Conservation (phyloP, 73 alveolate species). For the Blepharisma japonicum region DNA sequence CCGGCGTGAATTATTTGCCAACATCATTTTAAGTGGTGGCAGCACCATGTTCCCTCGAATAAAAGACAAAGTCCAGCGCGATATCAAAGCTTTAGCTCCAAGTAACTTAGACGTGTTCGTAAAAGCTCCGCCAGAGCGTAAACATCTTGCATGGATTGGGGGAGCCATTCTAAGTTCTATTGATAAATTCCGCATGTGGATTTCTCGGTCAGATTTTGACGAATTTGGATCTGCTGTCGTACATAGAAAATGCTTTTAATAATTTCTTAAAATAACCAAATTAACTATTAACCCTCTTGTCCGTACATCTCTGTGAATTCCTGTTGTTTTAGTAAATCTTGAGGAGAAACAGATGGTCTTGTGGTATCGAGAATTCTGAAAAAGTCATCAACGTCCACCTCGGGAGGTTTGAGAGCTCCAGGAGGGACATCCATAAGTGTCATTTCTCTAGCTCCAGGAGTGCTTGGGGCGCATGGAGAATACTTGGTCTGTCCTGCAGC, state of each 20-base stretch:
- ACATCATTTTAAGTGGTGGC: slow-evolving; percentile 86
- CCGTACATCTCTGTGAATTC: slow-evolving; percentile 84
- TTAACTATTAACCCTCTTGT: slow-evolving; percentile 52
- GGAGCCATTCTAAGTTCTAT: slow-evolving; percentile 73
- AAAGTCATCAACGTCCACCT: slow-evolving; percentile 47
- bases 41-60: slow-evolving; percentile 72
- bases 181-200: slow-evolving; percentile 90
- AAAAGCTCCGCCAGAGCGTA: slow-evolving; percentile 71
- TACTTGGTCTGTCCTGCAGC: slow-evolving; percentile 43
- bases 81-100: slow-evolving; percentile 51
- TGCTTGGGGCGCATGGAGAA: slow-evolving; percentile 71
- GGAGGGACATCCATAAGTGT: slow-evolving; percentile 56
- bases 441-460: slow-evolving; percentile 68
- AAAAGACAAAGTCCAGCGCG: slow-evolving; percentile 65
- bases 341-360: slow-evolving; percentile 74
- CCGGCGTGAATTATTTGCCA: slow-evolving; percentile 63
- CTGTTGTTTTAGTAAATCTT: slow-evolving; percentile 68
- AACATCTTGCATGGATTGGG: slow-evolving; percentile 76
- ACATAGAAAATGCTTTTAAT: slow-evolving; percentile 35
- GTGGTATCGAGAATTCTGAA: slow-evolving; percentile 57
- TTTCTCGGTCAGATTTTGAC: slow-evolving; percentile 93
- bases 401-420: slow-evolving; percentile 9
- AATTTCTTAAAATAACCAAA: background rate
- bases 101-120: slow-evolving; percentile 53
- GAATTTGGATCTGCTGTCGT: slow-evolving; percentile 95